These are phyloP conservation scores for Penicillium bialowiezense DNA, from an alignment of 495 filamentous ascomycete species.

Conservation along the genomic window DNA sequence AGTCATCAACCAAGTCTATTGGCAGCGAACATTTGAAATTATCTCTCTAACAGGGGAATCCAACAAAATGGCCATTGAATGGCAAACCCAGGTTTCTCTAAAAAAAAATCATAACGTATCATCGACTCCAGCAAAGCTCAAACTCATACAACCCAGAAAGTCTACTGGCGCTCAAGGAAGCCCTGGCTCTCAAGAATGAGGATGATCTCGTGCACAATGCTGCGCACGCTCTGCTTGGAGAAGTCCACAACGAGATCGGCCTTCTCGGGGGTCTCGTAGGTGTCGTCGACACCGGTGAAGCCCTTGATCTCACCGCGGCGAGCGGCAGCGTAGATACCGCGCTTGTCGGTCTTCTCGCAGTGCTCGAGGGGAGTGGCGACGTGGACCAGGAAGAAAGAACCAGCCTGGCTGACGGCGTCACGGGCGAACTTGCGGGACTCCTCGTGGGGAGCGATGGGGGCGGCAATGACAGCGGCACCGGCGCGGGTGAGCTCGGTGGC, in stretches of 20 bases:
- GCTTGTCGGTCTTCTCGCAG: constrained; percentile 92
- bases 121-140: constrained; percentile 13
- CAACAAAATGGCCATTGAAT: constrained; percentile 17
- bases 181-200: constrained; percentile 87
- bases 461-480: constrained; percentile 92
- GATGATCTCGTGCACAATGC: constrained; percentile 95
- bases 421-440: constrained; percentile 67
- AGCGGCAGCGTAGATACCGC: constrained; percentile 83
- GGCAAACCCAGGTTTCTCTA: constrained; percentile 20
- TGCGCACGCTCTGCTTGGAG: constrained; percentile 82
- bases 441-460: constrained; percentile 96
- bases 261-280: constrained; percentile 84
- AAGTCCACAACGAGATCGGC: constrained; percentile 81
- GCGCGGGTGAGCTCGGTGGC: constrained; percentile 90
- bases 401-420: constrained; percentile 81
- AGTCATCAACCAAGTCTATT: constrained; percentile 8
- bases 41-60: constrained; percentile 28
- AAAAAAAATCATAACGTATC: constrained; percentile 9
- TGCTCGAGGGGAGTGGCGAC: constrained; percentile 89
- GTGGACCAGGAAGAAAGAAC: constrained; percentile 91
- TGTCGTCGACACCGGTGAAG: constrained; percentile 97
- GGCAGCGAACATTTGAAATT: constrained; percentile 4
- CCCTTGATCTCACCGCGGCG: constrained; percentile 92
- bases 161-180: constrained; percentile 51
- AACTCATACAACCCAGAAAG: constrained; percentile 7